Evolutionary conservation across 441 rosid species (phyloP).

Genomic region (Pelargonium cotyledonis): DNA sequence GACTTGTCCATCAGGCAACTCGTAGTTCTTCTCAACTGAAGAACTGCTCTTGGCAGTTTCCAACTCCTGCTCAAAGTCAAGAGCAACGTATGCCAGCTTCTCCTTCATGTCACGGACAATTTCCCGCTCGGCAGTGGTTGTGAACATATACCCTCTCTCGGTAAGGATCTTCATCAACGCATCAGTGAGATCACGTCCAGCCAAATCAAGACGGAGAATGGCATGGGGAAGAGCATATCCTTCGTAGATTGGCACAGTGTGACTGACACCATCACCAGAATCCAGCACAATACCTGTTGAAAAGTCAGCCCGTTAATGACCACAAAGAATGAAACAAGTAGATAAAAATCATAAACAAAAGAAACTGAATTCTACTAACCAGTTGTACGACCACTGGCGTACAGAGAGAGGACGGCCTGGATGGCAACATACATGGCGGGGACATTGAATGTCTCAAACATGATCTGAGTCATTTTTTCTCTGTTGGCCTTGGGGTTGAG

Average conservation of each 20-base stretch:
- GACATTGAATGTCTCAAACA: too few species aligned
- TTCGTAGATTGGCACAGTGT: constrained; percentile 73
- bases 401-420: constrained; percentile 9
- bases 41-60: constrained; percentile 40
- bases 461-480: neutral
- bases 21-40: constrained; percentile 47
- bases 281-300: constrained; percentile 42
- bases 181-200: constrained; percentile 29
- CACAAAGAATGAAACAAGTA: neutral
- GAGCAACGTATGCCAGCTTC: constrained; percentile 36
- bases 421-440: too few species aligned
- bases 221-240: constrained; percentile 34
- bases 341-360: neutral
- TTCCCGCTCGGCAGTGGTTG: constrained; percentile 80
- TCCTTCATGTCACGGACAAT: constrained; percentile 84
- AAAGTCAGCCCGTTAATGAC: neutral
- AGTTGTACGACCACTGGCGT: constrained; percentile 25
- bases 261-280: constrained; percentile 83
- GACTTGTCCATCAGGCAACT: constrained; percentile 50
- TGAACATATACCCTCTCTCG: constrained; percentile 73
- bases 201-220: too few species aligned
- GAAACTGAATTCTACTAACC: constrained; percentile 3
- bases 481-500: neutral
- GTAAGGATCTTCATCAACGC: constrained; percentile 65
- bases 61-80: constrained; percentile 35